Conservation (phyloP, 345 rosid genomes). For the Gossypium mustelinum region DNA sequence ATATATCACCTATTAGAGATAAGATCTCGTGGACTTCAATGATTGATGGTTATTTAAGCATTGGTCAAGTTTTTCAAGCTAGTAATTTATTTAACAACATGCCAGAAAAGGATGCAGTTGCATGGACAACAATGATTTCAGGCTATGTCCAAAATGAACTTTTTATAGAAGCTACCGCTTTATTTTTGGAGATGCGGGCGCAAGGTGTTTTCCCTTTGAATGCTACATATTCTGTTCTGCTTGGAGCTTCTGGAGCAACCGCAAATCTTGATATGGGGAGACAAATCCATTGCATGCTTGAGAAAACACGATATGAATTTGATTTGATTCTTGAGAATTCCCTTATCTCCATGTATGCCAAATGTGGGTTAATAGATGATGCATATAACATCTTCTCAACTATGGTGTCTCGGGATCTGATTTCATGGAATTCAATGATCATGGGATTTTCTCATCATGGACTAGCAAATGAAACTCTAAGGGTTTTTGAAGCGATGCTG, state of each 20-base stretch:
- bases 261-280: slow-evolving; percentile 60
- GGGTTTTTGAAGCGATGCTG: slow-evolving; percentile 36
- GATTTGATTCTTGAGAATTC: slow-evolving; percentile 45
- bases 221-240: slow-evolving; percentile 38
- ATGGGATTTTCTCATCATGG: slow-evolving; percentile 54
- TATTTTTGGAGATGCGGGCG: slow-evolving; percentile 36
- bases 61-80: slow-evolving; percentile 35
- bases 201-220: slow-evolving; percentile 34
- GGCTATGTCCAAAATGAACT: slow-evolving; percentile 52
- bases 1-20: slow-evolving; percentile 30
- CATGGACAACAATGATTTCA: slow-evolving; percentile 58
- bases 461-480: slow-evolving; percentile 38
- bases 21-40: slow-evolving; percentile 56
- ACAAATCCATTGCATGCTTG: slow-evolving; percentile 50
- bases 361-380: slow-evolving; percentile 43
- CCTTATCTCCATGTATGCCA: slow-evolving; percentile 52
- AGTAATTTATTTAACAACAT: slow-evolving; percentile 30
- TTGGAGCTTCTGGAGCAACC: slow-evolving; percentile 67
- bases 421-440: slow-evolving; percentile 61
- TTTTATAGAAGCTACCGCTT: slow-evolving; percentile 34
- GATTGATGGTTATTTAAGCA: slow-evolving; percentile 42
- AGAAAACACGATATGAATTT: slow-evolving; percentile 32
- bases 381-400: slow-evolving; percentile 37
- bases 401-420: slow-evolving; percentile 35
- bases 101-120: slow-evolving; percentile 47